phyloP scores from a whole-genome alignment of 345 rosid genomes.

The Rubroshorea leprosula region DNA sequence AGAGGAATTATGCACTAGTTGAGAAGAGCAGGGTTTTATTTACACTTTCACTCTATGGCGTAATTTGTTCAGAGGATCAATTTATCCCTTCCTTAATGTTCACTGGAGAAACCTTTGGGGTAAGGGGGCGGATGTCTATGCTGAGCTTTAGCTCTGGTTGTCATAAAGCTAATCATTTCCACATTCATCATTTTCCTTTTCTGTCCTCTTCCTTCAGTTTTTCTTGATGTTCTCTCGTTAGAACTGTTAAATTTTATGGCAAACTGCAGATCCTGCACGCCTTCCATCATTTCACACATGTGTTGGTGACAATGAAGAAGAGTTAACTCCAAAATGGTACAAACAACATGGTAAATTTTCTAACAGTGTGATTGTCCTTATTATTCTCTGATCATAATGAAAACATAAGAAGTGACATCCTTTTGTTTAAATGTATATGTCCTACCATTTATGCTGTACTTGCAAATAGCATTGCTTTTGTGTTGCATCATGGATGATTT shows the following conservation, averaged over 20 bases:
- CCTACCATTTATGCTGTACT: background rate
- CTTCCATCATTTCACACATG: slow-evolving; percentile 99
- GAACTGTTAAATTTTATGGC: slow-evolving; percentile 7
- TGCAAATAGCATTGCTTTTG: background rate
- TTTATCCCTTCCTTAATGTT: too few relatives aligned
- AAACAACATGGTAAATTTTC: slow-evolving; percentile 67
- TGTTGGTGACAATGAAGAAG: slow-evolving; percentile 90
- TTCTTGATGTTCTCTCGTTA: background rate
- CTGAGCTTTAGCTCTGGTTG: slow-evolving; percentile 2
- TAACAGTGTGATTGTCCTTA: background rate
- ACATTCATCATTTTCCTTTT: too few relatives aligned
- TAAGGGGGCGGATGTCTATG: background rate
- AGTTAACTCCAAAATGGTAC: slow-evolving; percentile 85
- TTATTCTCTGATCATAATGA: background rate
- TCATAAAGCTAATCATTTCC: background rate
- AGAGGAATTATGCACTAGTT: background rate
- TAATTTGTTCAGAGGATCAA: too few relatives aligned
- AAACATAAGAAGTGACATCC: too few relatives aligned
- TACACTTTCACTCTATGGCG: background rate
- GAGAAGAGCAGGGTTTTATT: background rate
- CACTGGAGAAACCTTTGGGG: background rate
- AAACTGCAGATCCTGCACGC: slow-evolving; percentile 71
- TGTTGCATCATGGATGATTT: background rate
- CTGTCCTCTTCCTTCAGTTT: background rate
- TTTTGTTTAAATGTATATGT: background rate